Evolutionary conservation across 495 filamentous ascomycete species (phyloP).

Genomic region (Xylaria acuta): DNA sequence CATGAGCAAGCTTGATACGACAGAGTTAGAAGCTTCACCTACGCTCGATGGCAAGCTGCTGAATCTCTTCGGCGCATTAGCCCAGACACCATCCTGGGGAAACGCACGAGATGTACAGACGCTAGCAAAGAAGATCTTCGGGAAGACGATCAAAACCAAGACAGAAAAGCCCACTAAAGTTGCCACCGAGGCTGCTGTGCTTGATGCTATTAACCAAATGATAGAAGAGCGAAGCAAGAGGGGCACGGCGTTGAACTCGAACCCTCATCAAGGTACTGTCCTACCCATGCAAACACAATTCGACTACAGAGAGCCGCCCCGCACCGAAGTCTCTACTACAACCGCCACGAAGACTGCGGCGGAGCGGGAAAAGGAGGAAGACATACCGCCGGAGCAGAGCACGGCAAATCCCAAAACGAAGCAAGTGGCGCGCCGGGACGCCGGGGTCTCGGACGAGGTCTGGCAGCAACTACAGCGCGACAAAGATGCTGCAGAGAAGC

Average conservation of each 20-base stretch:
- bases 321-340: slow-evolving; percentile 20
- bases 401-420: not conserved
- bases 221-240: slow-evolving; percentile 51
- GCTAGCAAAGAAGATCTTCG: slow-evolving; percentile 59
- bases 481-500: slow-evolving; percentile 44
- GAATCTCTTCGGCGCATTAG: slow-evolving; percentile 49
- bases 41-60: slow-evolving; percentile 41
- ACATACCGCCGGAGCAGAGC: slow-evolving; percentile 9
- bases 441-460: slow-evolving; percentile 63
- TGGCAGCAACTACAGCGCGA: slow-evolving; percentile 66
- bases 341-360: slow-evolving; percentile 19
- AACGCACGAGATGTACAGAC: slow-evolving; percentile 72
- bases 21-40: slow-evolving; percentile 43
- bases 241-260: not conserved
- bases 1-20: slow-evolving; percentile 44
- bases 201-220: slow-evolving; percentile 51
- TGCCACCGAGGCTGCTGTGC: slow-evolving; percentile 45
- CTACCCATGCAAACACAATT: not conserved
- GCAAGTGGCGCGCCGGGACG: slow-evolving; percentile 48
- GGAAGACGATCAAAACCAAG: slow-evolving; percentile 46
- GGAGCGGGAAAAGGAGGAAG: slow-evolving; percentile 16
- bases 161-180: slow-evolving; percentile 28
- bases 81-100: slow-evolving; percentile 63
- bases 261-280: not conserved
- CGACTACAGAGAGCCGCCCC: slow-evolving; percentile 21